phyloP scores from a whole-genome alignment of 306 rosid genomes.

The Malus orientalis region DNA sequence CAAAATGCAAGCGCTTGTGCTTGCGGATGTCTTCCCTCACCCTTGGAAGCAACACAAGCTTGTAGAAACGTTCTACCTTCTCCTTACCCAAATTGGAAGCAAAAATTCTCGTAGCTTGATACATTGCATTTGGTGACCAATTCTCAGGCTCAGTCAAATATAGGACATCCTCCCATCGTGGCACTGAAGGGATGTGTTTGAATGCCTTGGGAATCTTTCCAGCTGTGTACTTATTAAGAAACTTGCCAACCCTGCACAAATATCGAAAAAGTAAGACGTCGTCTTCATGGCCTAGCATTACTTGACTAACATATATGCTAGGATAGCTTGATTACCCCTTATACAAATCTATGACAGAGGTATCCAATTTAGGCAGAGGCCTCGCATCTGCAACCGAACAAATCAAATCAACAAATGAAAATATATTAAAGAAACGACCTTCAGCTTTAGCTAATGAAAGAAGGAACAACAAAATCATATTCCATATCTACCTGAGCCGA shows the following conservation, averaged over 20 bases:
- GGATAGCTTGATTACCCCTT: conserved; percentile 44
- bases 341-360: conserved; percentile 53
- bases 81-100: conserved; percentile 69
- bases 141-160: conserved; percentile 82
- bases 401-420: background rate
- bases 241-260: conserved; percentile 53
- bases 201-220: conserved; percentile 80
- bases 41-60: conserved; percentile 81
- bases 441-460: background rate
- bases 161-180: conserved; percentile 72
- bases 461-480: background rate
- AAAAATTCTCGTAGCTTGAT: conserved; percentile 77
- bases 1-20: conserved; percentile 78
- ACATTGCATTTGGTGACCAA: conserved; percentile 92
- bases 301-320: no score
- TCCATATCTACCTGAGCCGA: conserved; percentile 42
- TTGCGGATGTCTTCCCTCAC: conserved; percentile 71
- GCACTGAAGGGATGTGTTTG: conserved; percentile 64
- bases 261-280: background rate
- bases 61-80: conserved; percentile 78
- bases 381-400: conserved; percentile 43
- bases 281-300: background rate
- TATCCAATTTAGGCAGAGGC: conserved; percentile 65
- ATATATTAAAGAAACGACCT: background rate
- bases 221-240: conserved; percentile 53